Base-by-base conservation (phyloP, 176 grass and related monocot genomes). In the Aegilops longissima region DNA sequence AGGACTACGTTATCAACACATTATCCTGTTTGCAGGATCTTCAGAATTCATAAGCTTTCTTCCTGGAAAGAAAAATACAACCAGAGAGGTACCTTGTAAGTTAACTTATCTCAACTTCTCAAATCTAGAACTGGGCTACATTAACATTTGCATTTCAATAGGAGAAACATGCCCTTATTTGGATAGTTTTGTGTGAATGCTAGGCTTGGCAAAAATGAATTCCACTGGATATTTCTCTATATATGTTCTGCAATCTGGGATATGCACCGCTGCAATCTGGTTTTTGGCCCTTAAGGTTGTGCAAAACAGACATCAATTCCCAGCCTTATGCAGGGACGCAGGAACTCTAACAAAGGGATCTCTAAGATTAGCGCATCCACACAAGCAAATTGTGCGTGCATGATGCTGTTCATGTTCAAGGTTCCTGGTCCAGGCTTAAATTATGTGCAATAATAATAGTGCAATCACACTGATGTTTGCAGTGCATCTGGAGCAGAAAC, bases 11-110 rank as follows among this genome's bases (percentile, higher is more conserved):
- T 87, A 80, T 88, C 18, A 63, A 65, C 36, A 85, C 30, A 47
- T 77, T 56, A 70, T 58, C 20, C 20, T 84, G 76, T 68, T 12
- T 87, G 78, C 45, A 59, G 65, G 33, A 45, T 36, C 81, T 71
- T 87, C 70, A 61, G 31, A 74, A 77, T 71, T 87, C 70, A 61
- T 24, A 27, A 82, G 47, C 85, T 90, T 88, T 20, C 4, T 6
- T 29, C 78, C 88, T 87, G 88, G 66, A 42, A 90, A 78, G 40
- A 18, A 4, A 27, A 12, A 9, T 67, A 31, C 65, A 33, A 12
- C 11, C 23, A 52, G 38, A 52, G 30, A 61, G 25, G 4, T 25
- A 79, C 54, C 6, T 13, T 40, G 31, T 79, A 78, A 82, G 82
- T 81, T 73, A 76, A 30, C 7, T 85, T 72, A 39, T 40, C 23